Evolutionary conservation across 2,329 filamentous ascomycete genomes (phyloP).

Genomic region (Xylariaceae sp.): DNA sequence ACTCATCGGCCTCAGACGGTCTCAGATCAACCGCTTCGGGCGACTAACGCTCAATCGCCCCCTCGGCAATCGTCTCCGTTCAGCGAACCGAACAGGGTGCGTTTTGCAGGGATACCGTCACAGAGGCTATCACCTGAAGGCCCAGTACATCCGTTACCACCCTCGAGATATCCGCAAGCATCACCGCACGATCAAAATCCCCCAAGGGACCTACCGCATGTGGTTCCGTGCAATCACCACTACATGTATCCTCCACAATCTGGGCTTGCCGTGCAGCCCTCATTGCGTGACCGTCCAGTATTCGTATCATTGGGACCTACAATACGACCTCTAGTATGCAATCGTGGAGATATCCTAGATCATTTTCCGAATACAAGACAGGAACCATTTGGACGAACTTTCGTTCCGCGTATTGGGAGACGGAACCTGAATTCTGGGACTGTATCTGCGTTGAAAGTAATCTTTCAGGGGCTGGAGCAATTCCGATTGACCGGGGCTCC

Average conservation of each 20-base stretch:
- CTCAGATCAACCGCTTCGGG: too few species aligned
- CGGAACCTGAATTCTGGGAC: constrained; percentile 2
- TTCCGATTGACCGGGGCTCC: constrained; percentile 5
- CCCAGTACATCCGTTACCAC: too few species aligned
- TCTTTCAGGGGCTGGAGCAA: constrained; percentile 13
- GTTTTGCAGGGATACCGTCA: too few species aligned
- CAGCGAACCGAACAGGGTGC: too few species aligned
- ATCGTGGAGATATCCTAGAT: constrained; percentile 12
- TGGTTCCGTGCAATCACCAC: neutral
- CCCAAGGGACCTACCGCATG: too few species aligned
- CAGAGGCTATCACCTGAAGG: too few species aligned
- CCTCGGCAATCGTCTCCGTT: too few species aligned
- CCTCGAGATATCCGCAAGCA: too few species aligned
- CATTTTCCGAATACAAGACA: constrained; percentile 14
- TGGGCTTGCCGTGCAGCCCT: neutral
- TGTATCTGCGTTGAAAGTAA: constrained; percentile 7
- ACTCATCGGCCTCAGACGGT: too few species aligned
- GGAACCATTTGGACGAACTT: constrained; percentile 8
- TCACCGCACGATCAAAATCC: too few species aligned
- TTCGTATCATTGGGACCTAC: neutral
- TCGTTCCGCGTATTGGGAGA: constrained; percentile 6
- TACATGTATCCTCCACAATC: neutral
- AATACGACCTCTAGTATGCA: constrained; percentile 6
- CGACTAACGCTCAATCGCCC: too few species aligned
- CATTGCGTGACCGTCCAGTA: constrained; percentile 5